Base-by-base conservation (phyloP, 1,284 basidiomycete species). In the Grifola frondosa region DNA sequence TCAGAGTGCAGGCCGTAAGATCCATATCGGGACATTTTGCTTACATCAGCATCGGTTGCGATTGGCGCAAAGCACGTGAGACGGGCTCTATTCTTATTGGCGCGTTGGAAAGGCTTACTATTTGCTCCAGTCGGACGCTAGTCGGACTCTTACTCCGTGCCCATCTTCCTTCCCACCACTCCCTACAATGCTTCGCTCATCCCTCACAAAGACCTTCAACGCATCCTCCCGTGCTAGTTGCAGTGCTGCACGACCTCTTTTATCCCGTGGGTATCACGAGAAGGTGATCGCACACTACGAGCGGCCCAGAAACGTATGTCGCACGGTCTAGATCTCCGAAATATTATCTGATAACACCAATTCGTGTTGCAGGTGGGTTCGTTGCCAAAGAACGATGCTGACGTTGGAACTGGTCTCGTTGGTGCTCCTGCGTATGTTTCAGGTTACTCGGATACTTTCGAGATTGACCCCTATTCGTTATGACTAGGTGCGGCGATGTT, bases 331-430 rank as follows among this genome's bases (percentile, higher is more conserved):
- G 56, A 55, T 53, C 42, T 40, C 37, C 24, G 28, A 33, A 15
- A 25, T 50, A 38, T 81, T 77, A 83, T 79, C 80, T 81, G 78
- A 81, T 80, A 67, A 61, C 54, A 74, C 63, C 49, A 45, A 48
- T 57, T 53, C 37, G 31, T 37, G 38, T 33, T 56, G 12, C 60
- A 97, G 92, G 94, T 98, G 39, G 96, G 96, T 48, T 97, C 93
- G 40, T 80, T 99, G 59, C 87, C 90, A 60, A 98, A 98, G 74
- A 81, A 77, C 55, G 94, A 97, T 63, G 56, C 76, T 28, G 84
- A 97, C 66, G 94, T 99, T 46, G 97, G 97, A 29, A 97, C 96
- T 47, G 97, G 97, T 36, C 88, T 99, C 40, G 97, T 99, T 37
- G 97, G 97, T 44, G 97, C 97, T 44, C 96, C 96, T 65, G 94